These are phyloP conservation scores for Fusarium piperis DNA, from an alignment of 2,329 filamentous ascomycete genomes.

Conservation along the genomic window DNA sequence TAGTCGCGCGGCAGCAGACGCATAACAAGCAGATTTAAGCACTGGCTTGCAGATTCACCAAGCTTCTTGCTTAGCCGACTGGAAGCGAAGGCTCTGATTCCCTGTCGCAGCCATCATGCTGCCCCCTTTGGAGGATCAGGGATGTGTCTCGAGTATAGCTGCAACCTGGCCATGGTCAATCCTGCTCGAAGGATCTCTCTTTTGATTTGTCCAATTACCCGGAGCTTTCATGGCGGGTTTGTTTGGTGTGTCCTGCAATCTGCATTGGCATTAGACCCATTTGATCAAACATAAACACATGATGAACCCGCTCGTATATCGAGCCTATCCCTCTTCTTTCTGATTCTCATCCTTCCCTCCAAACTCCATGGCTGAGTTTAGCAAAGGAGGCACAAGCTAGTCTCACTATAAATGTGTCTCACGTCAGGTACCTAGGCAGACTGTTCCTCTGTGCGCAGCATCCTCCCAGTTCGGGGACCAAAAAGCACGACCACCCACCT, in stretches of 20 bases:
- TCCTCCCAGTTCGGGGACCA: not conserved
- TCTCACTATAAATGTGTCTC: not conserved
- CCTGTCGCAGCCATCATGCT: slow-evolving; percentile 1
- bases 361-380: not conserved
- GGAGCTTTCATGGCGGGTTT: not conserved
- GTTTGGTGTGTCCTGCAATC: slow-evolving; percentile 22
- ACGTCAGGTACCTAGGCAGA: not conserved
- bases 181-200: not conserved
- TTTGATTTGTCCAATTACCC: slow-evolving; percentile 13
- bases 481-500: not conserved
- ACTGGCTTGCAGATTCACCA: not conserved
- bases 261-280: slow-evolving; percentile 3
- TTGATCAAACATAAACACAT: not conserved
- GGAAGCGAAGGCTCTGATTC: slow-evolving; percentile 16
- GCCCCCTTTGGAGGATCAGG: slow-evolving; percentile 15
- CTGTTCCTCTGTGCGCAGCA: not conserved
- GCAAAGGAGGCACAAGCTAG: not conserved
- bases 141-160: slow-evolving; percentile 24
- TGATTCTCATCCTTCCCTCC: not conserved
- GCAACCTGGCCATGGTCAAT: slow-evolving; percentile 5
- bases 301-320: not conserved
- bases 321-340: not conserved
- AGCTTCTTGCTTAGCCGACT: not conserved
- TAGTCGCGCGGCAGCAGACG: not conserved
- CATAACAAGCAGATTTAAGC: not conserved